Base-by-base conservation (phyloP, 192 early-diverging fungal species). In the Diversispora epigaea region DNA sequence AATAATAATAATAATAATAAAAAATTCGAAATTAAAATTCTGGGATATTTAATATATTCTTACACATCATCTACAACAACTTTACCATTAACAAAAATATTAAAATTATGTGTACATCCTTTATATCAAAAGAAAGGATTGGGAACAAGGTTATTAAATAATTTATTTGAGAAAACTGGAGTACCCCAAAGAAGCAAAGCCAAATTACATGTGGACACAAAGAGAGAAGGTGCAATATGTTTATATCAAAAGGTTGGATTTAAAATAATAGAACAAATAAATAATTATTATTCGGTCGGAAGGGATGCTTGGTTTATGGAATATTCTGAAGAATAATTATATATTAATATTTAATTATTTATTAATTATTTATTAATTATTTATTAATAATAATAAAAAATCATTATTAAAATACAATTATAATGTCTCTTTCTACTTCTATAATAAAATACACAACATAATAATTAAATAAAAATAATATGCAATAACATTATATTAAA, bases 291-390 rank as follows among this genome's bases (percentile, higher is more conserved):
- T 60, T 15, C 58, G 17, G 4, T 22, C 15, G 70, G 41, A 43
- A 72, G 70, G 25, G 70, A 72, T 46, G 70, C 70, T 11, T 72
- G 56, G 54, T 60, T 72, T 8, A 72, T 72, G 70, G 56, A 47
- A 67, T 46, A 47, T 12, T 15, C 11, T 6, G 4, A 64, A 64
- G 39, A 43, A 1, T 43, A 11, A 17, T 6, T 21, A 8, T 19
- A 25, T 25, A 22, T 22, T 32, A 11, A 60, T 60, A 64, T 43
- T n/a, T 40, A 43, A 17, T 43, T 11, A 43, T 43, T 43, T 41
- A 43, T 17, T 6, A 14, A 22, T 10, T 15, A 43, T 63, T 8
- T 15, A 17, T 43, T 43, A 41, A 43, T 63, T 63, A 43, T 43
- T 43, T 17, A 44, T 12, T 57, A 1, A n/a, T 57, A 11, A 25